These are phyloP conservation scores for Exutisphaerella laricina DNA, from an alignment of 2,329 filamentous ascomycete genomes.

Conservation along the genomic window DNA sequence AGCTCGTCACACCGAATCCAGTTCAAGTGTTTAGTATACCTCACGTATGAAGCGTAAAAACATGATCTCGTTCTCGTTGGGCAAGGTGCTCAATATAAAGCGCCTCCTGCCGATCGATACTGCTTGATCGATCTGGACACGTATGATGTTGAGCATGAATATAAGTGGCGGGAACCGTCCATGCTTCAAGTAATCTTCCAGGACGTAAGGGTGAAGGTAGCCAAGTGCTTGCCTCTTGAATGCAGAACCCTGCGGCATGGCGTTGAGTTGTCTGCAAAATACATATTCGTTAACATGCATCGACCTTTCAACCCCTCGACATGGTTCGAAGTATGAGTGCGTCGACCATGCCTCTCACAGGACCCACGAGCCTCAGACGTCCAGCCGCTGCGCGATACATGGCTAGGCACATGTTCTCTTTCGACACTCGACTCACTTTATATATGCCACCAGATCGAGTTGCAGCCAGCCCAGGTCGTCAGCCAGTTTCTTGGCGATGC, in stretches of 20 bases:
- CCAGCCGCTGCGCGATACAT: too few species aligned
- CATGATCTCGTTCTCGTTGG: neutral
- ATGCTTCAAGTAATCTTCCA: neutral
- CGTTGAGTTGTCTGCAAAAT: too few species aligned
- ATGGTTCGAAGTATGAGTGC: too few species aligned
- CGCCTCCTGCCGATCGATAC: neutral
- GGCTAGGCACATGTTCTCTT: too few species aligned
- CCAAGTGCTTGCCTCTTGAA: neutral
- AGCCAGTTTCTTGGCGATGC: neutral
- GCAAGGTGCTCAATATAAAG: neutral
- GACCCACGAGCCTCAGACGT: too few species aligned
- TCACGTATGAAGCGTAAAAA: neutral
- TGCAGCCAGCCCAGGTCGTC: neutral
- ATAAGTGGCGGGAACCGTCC: neutral
- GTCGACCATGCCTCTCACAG: too few species aligned
- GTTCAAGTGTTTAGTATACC: neutral
- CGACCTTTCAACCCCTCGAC: too few species aligned
- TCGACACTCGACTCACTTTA: too few species aligned
- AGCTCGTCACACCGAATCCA: neutral
- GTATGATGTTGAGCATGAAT: neutral
- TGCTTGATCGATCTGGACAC: neutral
- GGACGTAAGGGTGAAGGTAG: neutral
- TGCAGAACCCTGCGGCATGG: neutral
- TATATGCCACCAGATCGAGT: neutral
- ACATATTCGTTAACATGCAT: too few species aligned